Evolutionary conservation across 2,329 filamentous ascomycete genomes (phyloP).

Genomic region (Aspergillus fumigatus): DNA sequence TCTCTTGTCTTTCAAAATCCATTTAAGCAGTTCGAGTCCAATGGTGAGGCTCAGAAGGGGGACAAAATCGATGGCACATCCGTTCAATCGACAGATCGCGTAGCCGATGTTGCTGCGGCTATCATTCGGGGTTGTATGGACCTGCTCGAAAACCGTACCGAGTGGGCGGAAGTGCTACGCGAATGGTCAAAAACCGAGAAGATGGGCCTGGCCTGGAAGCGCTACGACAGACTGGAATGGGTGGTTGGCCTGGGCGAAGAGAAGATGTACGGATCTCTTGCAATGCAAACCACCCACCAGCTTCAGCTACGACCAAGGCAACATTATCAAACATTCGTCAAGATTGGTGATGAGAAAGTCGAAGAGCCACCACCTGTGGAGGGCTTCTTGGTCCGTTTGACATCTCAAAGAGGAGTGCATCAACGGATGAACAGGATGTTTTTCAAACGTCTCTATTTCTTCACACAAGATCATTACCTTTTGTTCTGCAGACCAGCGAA

Average conservation of each 20-base stretch:
- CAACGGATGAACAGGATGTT: constrained; percentile 57
- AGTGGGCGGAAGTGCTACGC: constrained; percentile 57
- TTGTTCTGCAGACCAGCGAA: constrained; percentile 59
- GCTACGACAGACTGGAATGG: constrained; percentile 66
- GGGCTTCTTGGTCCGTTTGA: constrained; percentile 62
- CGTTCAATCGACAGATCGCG: constrained; percentile 38
- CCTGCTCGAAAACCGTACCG: constrained; percentile 52
- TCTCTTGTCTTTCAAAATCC: constrained; percentile 57
- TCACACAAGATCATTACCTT: constrained; percentile 59
- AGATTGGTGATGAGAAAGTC: constrained; percentile 36
- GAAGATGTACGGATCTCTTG: constrained; percentile 65
- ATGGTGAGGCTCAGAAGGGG: constrained; percentile 31
- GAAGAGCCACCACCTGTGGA: constrained; percentile 60
- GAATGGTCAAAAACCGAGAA: constrained; percentile 55
- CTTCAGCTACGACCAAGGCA: constrained; percentile 61
- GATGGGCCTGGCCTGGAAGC: constrained; percentile 64
- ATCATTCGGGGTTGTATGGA: constrained; percentile 57
- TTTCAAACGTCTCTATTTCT: constrained; percentile 63
- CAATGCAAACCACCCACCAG: constrained; percentile 63
- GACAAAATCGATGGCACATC: constrained; percentile 42
- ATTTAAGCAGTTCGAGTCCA: constrained; percentile 50
- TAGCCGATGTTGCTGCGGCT: constrained; percentile 52
- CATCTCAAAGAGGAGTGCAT: constrained; percentile 57
- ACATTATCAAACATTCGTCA: constrained; percentile 56
- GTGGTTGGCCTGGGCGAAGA: constrained; percentile 61